A percentile compares a stretch with the other conserved stretches of the same genome.
phyloP scores from a whole-genome alignment of 192 early-diverging fungal genomes.

The Chytriomyces hyalinus region DNA sequence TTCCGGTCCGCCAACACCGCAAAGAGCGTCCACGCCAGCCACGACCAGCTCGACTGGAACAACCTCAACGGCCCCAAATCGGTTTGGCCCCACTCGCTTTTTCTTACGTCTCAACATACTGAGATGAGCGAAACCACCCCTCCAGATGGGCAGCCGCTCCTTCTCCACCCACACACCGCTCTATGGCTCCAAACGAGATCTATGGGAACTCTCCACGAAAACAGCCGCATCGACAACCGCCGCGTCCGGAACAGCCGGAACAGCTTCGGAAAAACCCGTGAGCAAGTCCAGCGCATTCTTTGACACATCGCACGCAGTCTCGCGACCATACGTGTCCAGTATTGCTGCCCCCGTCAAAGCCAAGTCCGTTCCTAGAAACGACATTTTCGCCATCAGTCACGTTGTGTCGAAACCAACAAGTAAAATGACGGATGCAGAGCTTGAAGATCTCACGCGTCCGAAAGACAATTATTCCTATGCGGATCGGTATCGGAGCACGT shows the following conservation, averaged over 20 bases:
- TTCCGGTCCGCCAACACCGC: background rate
- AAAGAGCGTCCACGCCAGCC: background rate
- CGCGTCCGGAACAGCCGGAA: background rate
- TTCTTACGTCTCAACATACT: background rate
- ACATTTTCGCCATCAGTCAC: constrained; percentile 47
- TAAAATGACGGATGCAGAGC: constrained; percentile 46
- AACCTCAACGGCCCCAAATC: background rate
- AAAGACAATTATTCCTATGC: background rate
- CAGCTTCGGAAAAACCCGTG: background rate
- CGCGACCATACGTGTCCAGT: constrained; percentile 1
- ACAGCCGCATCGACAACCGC: background rate
- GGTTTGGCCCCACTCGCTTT: background rate
- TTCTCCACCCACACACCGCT: background rate
- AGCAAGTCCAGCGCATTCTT: background rate
- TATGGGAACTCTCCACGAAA: constrained; percentile 19
- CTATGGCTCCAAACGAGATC: constrained; percentile 30
- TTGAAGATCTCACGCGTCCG: constrained; percentile 26
- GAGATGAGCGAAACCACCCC: background rate
- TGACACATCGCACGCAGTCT: background rate
- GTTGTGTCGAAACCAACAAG: constrained; percentile 47
- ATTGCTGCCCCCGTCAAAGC: background rate
- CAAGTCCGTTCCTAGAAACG: constrained; percentile 30
- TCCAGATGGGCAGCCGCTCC: background rate
- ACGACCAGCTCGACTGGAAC: background rate
- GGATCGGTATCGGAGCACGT: background rate